Conservation (phyloP, 2,329 filamentous ascomycete species). For the Dactylonectria macrodidyma region DNA sequence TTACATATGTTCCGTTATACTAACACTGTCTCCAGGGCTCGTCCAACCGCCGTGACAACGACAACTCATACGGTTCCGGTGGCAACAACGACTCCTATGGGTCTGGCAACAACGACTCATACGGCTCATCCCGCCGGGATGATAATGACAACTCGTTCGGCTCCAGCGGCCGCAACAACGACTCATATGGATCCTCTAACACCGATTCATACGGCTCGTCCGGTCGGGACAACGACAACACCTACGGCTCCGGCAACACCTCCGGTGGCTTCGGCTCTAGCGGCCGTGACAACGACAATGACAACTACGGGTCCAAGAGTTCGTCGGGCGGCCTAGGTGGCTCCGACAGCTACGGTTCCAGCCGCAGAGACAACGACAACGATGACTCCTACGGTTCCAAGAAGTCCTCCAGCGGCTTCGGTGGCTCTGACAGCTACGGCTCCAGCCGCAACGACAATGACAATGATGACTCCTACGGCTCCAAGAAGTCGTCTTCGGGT, state of each 20-base stretch:
- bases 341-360: slow-evolving; percentile 21
- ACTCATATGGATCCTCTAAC: slow-evolving; percentile 43
- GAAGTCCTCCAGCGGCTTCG: not conserved
- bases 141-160: slow-evolving; percentile 29
- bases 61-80: slow-evolving; percentile 28
- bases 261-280: not conserved
- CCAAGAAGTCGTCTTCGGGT: slow-evolving; percentile 6
- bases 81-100: slow-evolving; percentile 27
- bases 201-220: slow-evolving; percentile 21
- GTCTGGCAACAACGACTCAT: slow-evolving; percentile 44
- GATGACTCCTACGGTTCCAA: slow-evolving; percentile 4
- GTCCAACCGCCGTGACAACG: slow-evolving; percentile 32
- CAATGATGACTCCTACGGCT: slow-evolving; percentile 15
- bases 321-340: not conserved
- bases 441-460: slow-evolving; percentile 8
- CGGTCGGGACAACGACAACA: slow-evolving; percentile 14
- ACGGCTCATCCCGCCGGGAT: slow-evolving; percentile 34
- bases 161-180: slow-evolving; percentile 30
- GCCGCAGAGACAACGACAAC: slow-evolving; percentile 18
- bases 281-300: slow-evolving; percentile 24
- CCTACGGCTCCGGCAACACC: not conserved
- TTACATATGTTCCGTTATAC: not conserved
- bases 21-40: slow-evolving; percentile 31
- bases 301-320: slow-evolving; percentile 30
- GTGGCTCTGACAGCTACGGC: slow-evolving; percentile 15